Conservation (phyloP, 768 basidiomycete species). For the Podaxis sp. region DNA sequence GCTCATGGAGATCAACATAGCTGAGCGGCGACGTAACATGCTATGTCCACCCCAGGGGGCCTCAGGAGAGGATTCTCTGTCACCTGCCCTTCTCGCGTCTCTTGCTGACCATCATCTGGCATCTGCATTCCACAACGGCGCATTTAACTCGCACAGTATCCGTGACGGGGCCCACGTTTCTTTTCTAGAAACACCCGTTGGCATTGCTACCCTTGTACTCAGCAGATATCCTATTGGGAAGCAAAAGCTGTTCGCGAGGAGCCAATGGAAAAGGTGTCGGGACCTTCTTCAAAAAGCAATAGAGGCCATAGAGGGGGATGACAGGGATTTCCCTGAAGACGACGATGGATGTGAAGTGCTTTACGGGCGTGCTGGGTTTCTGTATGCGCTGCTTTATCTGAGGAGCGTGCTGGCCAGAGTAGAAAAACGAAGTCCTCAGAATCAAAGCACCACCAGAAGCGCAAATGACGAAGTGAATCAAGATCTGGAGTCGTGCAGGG, state of each 20-base stretch:
- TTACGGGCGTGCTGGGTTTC: conserved; percentile 58
- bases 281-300: conserved; percentile 10
- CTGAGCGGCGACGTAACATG: conserved; percentile 8
- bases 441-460: background rate
- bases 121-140: conserved; percentile 19
- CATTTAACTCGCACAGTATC: conserved; percentile 12
- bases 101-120: conserved; percentile 24
- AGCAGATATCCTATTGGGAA: conserved; percentile 20
- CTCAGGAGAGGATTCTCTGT: conserved; percentile 8
- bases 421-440: background rate
- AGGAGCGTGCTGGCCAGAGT: conserved; percentile 24
- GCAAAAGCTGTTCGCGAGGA: background rate
- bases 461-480: background rate
- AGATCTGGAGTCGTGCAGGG: conserved; percentile 21
- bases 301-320: conserved; percentile 11
- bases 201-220: conserved; percentile 37
- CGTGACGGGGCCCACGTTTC: conserved; percentile 23
- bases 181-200: conserved; percentile 43
- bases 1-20: conserved; percentile 27
- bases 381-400: conserved; percentile 52
- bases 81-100: conserved; percentile 18
- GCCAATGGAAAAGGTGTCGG: conserved; percentile 2
- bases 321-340: conserved; percentile 18
- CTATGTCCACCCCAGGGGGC: background rate
- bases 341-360: conserved; percentile 58